Conservation (phyloP, 2,329 filamentous ascomycete species). For the Thelonectria discophora region DNA sequence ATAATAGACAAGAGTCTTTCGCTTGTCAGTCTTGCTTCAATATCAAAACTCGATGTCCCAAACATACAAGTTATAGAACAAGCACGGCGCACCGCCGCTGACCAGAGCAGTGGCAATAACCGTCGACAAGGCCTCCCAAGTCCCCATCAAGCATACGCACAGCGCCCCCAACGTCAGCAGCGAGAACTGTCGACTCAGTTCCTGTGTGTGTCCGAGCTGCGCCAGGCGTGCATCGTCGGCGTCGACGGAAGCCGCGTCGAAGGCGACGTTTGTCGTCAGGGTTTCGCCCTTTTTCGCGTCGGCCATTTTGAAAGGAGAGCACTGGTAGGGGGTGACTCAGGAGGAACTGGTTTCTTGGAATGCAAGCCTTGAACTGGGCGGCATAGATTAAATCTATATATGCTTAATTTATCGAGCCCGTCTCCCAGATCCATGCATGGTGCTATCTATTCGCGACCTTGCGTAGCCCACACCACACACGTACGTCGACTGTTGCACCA, state of each 20-base stretch:
- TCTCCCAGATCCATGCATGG: background rate
- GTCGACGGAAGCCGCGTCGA: background rate
- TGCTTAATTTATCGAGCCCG: background rate
- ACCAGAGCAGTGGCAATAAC: constrained; percentile 55
- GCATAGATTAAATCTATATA: background rate
- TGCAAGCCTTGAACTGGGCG: background rate
- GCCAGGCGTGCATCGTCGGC: constrained; percentile 44
- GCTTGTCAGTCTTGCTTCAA: background rate
- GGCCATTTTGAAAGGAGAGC: too few species aligned
- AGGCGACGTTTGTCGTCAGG: background rate
- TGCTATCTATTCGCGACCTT: background rate
- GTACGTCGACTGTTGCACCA: background rate
- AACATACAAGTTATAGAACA: constrained; percentile 49
- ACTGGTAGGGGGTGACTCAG: too few species aligned
- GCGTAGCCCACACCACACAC: background rate
- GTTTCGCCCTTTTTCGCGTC: background rate
- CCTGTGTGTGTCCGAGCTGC: constrained; percentile 42
- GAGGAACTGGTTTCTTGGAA: too few species aligned
- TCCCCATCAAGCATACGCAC: constrained; percentile 59
- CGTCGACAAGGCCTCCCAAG: constrained; percentile 59
- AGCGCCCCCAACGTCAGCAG: constrained; percentile 55
- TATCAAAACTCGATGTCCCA: too few species aligned
- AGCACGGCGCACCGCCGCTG: constrained; percentile 56
- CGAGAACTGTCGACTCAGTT: constrained; percentile 49
- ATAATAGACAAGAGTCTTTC: constrained; percentile 27